These are phyloP conservation scores for Colletotrichum echinochloae DNA, from an alignment of 2,329 filamentous ascomycete species.

Conservation along the genomic window DNA sequence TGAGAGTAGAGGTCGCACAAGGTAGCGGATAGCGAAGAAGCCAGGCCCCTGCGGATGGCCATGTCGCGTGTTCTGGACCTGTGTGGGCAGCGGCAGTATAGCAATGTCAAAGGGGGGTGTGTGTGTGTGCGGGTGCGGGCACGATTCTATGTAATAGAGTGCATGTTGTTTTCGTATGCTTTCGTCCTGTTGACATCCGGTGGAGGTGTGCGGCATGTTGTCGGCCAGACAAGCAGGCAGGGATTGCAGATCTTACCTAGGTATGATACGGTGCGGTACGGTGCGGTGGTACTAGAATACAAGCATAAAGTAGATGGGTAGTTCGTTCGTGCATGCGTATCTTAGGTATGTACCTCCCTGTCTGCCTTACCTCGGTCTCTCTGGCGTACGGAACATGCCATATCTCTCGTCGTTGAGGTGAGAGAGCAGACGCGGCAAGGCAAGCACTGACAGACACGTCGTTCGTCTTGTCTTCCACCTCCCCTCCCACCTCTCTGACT, in stretches of 20 bases:
- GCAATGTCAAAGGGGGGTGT: neutral
- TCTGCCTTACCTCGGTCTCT: neutral
- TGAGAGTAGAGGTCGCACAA: slow-evolving; percentile 6
- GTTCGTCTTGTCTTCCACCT: neutral
- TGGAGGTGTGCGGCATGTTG: slow-evolving; percentile 3
- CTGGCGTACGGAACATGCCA: neutral
- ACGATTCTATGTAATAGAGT: neutral
- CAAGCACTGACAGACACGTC: neutral
- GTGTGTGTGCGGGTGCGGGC: neutral
- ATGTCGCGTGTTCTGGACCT: slow-evolving; percentile 3
- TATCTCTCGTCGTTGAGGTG: neutral
- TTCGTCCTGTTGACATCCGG: neutral
- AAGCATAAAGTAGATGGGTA: slow-evolving; percentile 40
- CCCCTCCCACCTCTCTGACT: neutral
- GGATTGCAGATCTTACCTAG: neutral
- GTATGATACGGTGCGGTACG: neutral
- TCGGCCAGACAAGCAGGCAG: neutral
- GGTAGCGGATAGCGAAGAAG: slow-evolving; percentile 12
- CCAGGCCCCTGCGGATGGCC: neutral
- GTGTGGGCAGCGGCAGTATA: neutral
- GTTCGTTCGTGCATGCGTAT: slow-evolving; percentile 30
- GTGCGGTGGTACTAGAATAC: slow-evolving; percentile 21
- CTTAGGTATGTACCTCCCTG: neutral
- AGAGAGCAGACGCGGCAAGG: slow-evolving; percentile 1
- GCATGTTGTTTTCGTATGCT: neutral